Base-by-base conservation (phyloP, 805 yeast genomes). In the Ogataea siamensis region DNA sequence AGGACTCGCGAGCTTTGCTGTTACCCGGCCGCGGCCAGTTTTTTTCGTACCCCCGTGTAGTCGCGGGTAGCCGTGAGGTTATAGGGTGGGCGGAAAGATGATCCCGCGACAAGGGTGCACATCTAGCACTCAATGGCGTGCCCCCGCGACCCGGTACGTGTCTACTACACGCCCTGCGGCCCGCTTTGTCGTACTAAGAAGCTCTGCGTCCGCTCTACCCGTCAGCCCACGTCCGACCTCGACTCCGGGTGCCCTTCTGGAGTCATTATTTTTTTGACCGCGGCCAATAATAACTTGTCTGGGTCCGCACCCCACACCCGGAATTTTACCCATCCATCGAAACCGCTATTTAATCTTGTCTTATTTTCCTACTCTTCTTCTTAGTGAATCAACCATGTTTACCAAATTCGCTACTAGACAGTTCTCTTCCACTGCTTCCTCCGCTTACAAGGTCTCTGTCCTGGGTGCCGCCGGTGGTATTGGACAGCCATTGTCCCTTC, bases 381-480 rank as follows among this genome's bases (percentile, higher is more conserved):
- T 28, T 10, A 24, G 18, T 23, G 18, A 8, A 21, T 19, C 25
- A 17, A 37, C 25, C 50, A 80, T 80, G 86, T 68, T 80, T 39
- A 60, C 77, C 42, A 74, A 72, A 68, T 49, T 73, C 50, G 76
- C 65, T 8, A 42, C 47, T 31, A 60, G 66, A 55, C 55, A 55
- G 80, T 84, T 84, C 70, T 79, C 89, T 27, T 73, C 86, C 32
- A 63, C 86, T 34, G 73, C 82, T 37, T 58, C 81, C 28, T 62
- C 75, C 50, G 80, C 85, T 57, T 83, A 83, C 74, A 83, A 83
- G 66, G 89, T 82, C 37, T 71, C 87, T 58, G 87, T 83, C 43
- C 70, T 82, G 57, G 93, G 93, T 63, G 91, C 91, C 50, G 81
- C 84, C 49, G 93, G 98, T 71, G 98, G 98, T 67, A 91, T 89